These are phyloP conservation scores for Tetrahymena borealis DNA, from an alignment of 73 alveolate species.

Conservation along the genomic window DNA sequence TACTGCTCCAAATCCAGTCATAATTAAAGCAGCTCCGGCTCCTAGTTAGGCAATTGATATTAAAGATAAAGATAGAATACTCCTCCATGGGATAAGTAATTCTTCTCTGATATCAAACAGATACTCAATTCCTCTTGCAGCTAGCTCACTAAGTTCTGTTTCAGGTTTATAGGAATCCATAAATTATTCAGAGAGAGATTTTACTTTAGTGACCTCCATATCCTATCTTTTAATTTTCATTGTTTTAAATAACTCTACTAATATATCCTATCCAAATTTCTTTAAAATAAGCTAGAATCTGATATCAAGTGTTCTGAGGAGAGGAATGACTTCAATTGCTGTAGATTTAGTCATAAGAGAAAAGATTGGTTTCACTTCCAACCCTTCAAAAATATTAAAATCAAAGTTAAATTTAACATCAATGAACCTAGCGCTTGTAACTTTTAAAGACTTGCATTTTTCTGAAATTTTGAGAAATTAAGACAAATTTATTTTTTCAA, in stretches of 20 bases:
- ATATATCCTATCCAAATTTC: not conserved
- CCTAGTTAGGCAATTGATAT: not conserved
- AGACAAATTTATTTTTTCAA: too few relatives aligned
- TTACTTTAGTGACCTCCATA: not conserved
- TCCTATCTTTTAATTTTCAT: not conserved
- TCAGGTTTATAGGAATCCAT: not conserved
- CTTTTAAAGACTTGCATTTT: not conserved
- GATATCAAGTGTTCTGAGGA: too few relatives aligned
- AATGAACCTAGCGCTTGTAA: not conserved
- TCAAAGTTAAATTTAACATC: too few relatives aligned
- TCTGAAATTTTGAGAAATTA: too few relatives aligned
- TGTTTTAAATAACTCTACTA: not conserved
- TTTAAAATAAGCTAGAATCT: not conserved
- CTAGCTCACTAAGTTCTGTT: not conserved
- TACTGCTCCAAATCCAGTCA: not conserved
- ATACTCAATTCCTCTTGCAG: conserved; percentile 4
- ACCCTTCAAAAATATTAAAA: not conserved
- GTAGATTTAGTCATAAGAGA: not conserved
- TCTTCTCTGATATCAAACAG: not conserved
- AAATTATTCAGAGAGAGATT: not conserved
- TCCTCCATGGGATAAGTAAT: not conserved
- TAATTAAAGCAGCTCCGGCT: not conserved
- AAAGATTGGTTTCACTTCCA: not conserved
- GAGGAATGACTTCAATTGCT: not conserved
- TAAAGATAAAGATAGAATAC: not conserved